Percentiles rank a stretch among this genome's conserved stretches.
phyloP scores from a whole-genome alignment of 257 asterid species.

The Oldenlandia corymbosa region DNA sequence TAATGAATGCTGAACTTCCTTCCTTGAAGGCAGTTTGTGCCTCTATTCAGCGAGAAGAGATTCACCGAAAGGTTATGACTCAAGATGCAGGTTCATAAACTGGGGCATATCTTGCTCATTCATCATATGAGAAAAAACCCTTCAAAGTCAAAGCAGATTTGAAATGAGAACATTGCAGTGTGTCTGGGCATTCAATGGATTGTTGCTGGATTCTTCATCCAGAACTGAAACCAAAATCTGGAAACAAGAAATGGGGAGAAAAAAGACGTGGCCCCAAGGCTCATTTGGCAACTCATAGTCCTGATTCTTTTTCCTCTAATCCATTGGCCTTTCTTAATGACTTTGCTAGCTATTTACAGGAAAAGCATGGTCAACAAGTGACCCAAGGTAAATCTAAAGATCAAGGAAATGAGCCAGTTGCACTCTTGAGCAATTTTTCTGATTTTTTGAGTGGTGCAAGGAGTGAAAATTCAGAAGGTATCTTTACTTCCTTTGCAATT shows the following conservation, averaged over 20 bases:
- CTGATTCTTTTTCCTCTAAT: not conserved
- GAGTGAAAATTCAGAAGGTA: too few species aligned
- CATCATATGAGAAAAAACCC: not conserved
- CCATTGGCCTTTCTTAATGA: not conserved
- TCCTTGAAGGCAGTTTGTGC: slow-evolving; percentile 1
- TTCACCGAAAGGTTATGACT: not conserved
- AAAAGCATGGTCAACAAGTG: not conserved
- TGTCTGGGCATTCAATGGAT: not conserved
- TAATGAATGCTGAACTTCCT: not conserved
- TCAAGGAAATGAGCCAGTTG: not conserved
- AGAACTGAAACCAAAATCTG: not conserved
- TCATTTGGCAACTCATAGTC: not conserved
- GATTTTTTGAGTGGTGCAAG: too few species aligned
- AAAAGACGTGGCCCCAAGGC: not conserved
- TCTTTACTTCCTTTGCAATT: too few species aligned
- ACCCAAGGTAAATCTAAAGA: not conserved
- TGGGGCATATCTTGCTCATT: not conserved
- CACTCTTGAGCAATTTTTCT: not conserved
- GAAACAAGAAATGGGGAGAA: not conserved
- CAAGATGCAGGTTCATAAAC: not conserved
- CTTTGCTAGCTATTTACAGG: not conserved
- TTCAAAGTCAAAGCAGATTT: not conserved
- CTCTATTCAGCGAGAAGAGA: not conserved
- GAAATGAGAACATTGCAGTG: not conserved
- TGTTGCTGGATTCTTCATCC: not conserved